phyloP scores from a whole-genome alignment of 371 early-diverging fungal species.

The Lichtheimia corymbifera region DNA sequence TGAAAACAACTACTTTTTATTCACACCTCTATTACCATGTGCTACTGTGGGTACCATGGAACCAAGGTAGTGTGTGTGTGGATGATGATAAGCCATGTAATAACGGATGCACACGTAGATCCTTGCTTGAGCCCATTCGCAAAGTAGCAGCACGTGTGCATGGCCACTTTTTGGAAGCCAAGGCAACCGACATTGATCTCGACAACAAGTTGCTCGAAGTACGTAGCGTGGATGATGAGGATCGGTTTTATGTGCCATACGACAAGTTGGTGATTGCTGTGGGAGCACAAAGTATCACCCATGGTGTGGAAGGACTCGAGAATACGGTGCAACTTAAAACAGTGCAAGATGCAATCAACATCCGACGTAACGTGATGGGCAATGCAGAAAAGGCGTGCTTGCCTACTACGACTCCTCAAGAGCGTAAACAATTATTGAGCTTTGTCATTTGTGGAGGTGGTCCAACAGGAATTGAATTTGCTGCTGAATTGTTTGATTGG shows the following conservation, averaged over 20 bases:
- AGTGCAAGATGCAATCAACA: conserved; percentile 70
- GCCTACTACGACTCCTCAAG: conserved; percentile 74
- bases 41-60: conserved; percentile 79
- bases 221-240: conserved; percentile 30
- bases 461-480: conserved; percentile 19
- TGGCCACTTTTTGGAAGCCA: conserved; percentile 60
- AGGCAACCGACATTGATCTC: conserved; percentile 70
- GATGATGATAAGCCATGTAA: background rate
- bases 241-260: conserved; percentile 65
- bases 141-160: conserved; percentile 54
- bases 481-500: conserved; percentile 80
- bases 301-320: conserved; percentile 80
- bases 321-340: conserved; percentile 71
- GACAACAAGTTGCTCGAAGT: conserved; percentile 59
- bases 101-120: conserved; percentile 30
- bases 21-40: conserved; percentile 83
- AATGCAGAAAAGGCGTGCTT: conserved; percentile 84
- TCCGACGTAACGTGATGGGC: conserved; percentile 66
- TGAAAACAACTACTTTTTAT: conserved; percentile 82
- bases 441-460: conserved; percentile 23
- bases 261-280: conserved; percentile 84
- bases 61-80: conserved; percentile 43
- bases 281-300: conserved; percentile 80
- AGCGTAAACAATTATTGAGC: conserved; percentile 76
- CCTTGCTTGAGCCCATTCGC: conserved; percentile 74